Base-by-base conservation (phyloP, 257 asterid species). In the Scutellaria galericulata region DNA sequence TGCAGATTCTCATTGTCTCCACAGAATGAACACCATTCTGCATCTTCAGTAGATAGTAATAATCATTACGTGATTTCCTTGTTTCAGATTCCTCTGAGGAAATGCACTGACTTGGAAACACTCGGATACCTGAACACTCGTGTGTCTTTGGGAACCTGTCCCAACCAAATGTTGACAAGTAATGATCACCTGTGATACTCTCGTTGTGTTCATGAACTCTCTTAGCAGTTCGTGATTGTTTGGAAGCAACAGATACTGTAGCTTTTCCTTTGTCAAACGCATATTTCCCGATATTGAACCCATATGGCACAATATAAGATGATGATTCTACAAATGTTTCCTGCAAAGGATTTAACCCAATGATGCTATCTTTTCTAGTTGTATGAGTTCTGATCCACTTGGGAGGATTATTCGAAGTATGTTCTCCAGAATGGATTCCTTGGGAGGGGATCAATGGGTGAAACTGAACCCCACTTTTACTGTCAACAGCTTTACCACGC, bases 1-100 rank as follows among this genome's bases (percentile, higher is more conserved):
- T 67, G 77, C 87, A 76, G 72, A 82, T 79, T 83, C 84, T 85
- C 88, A 81, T 77, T 57, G 80, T 73, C 75, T 81, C 83, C 37
- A 75, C 61, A 40, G 81, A 81, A 44, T 47, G 83, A 60, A 70
- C 80, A 65, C 72, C 63, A 46, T 67, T 64, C 14, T 81, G 86
- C 70, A 81, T 72, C 78, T 73, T 80, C 70, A 31, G 84, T 31
- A 69, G 22, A 57, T 86, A 71, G 75, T 66, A 69, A 74, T 35
- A 42, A 35, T 58, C 78, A 42, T 65, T 37, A 59, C 20, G 13
- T 44, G 79, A 53, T 57, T 58, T 55, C 61, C 75, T 80, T 41
- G 70, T 44, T 51, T 65, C 75, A 4, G 64, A 70, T 54, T 55
- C 64, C 64, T 68, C 18, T 1, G 27, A 24, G 27, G 27, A 24